Evolutionary conservation across 2,329 filamentous ascomycete species (phyloP).

Genomic region (Ilyonectria robusta): DNA sequence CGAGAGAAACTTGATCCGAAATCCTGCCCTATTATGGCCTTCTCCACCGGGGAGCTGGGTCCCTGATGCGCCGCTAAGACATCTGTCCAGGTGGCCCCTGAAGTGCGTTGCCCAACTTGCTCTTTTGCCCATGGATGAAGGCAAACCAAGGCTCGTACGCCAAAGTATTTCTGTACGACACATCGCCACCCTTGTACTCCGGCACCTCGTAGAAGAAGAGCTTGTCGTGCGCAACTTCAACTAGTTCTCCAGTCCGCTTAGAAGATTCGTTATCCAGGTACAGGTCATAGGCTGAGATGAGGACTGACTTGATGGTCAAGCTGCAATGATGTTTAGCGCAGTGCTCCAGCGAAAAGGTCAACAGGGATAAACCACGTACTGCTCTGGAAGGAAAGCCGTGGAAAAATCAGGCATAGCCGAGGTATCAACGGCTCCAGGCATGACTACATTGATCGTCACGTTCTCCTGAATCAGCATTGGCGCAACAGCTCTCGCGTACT

Average conservation of each 20-base stretch:
- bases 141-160: slow-evolving; percentile 25
- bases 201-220: slow-evolving; percentile 26
- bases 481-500: slow-evolving; percentile 17
- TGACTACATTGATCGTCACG: slow-evolving; percentile 22
- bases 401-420: slow-evolving; percentile 21
- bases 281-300: slow-evolving; percentile 20
- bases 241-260: slow-evolving; percentile 13
- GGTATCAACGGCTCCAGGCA: slow-evolving; percentile 23
- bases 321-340: background rate
- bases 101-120: slow-evolving; percentile 14
- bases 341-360: background rate
- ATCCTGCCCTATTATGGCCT: background rate
- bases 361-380: slow-evolving; percentile 5
- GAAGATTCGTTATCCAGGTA: background rate
- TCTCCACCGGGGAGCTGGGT: background rate
- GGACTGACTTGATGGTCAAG: slow-evolving; percentile 6
- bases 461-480: slow-evolving; percentile 22
- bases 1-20: too few relatives aligned
- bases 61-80: background rate
- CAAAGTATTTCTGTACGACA: slow-evolving; percentile 16
- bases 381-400: slow-evolving; percentile 16
- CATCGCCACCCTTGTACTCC: slow-evolving; percentile 19
- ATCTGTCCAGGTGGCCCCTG: slow-evolving; percentile 5
- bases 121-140: slow-evolving; percentile 11
- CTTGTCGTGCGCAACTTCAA: slow-evolving; percentile 24